Conservation (phyloP, 2,329 filamentous ascomycete species). For the Aureobasidium vineae region DNA sequence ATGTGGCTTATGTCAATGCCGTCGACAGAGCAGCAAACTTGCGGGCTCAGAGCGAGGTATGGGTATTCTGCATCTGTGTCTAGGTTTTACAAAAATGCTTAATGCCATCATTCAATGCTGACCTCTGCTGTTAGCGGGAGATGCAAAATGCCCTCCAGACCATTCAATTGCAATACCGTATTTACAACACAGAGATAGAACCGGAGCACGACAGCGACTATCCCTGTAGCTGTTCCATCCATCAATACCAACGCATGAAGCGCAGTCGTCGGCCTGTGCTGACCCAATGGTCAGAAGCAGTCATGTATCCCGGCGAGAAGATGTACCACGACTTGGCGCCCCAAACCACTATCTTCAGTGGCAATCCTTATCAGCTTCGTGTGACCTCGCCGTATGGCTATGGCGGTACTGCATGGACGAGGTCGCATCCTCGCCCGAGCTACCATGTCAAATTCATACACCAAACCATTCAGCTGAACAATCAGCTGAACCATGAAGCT, state of each 20-base stretch:
- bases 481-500: constrained; percentile 40
- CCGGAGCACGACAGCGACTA: constrained; percentile 48
- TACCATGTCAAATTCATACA: constrained; percentile 40
- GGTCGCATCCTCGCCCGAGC: constrained; percentile 34
- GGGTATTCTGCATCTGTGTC: not conserved
- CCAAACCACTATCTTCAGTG: constrained; percentile 32
- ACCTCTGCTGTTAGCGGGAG: constrained; percentile 38
- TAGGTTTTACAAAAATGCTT: too few relatives aligned
- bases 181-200: constrained; percentile 51
- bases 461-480: constrained; percentile 42
- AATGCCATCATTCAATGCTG: not conserved
- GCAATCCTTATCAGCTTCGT: constrained; percentile 40
- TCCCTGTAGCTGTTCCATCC: constrained; percentile 44
- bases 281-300: constrained; percentile 47
- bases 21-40: constrained; percentile 42
- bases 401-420: constrained; percentile 31
- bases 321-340: constrained; percentile 36
- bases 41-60: constrained; percentile 44
- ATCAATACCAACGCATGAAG: constrained; percentile 43
- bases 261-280: constrained; percentile 41
- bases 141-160: constrained; percentile 46
- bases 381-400: constrained; percentile 42
- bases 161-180: constrained; percentile 43
- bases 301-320: constrained; percentile 47
- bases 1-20: constrained; percentile 38